These are phyloP conservation scores for Leccinum glutinopallens DNA, from an alignment of 1,284 basidiomycete genomes.

Conservation along the genomic window DNA sequence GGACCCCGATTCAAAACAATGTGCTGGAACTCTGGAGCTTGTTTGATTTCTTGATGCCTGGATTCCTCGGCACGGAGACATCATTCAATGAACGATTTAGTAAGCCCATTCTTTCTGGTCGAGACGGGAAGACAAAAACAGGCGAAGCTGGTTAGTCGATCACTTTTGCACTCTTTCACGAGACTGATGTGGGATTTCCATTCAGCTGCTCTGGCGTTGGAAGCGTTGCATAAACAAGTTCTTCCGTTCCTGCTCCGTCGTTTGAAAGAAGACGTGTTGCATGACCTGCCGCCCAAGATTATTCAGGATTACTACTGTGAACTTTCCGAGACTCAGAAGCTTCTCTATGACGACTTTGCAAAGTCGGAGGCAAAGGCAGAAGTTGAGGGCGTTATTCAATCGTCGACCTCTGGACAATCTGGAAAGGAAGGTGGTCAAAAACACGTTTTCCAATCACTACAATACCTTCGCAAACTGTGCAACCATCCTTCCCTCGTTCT, in stretches of 20 bases:
- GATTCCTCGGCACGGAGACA: conserved; percentile 94
- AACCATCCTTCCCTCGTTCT: conserved; percentile 94
- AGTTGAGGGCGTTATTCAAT: conserved; percentile 65
- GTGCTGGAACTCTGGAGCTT: conserved; percentile 98
- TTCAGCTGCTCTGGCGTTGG: conserved; percentile 87
- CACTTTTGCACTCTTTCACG: conserved; percentile 2
- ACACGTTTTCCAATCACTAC: conserved; percentile 95
- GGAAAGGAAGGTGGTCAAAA: conserved; percentile 58
- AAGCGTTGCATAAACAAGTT: conserved; percentile 98
- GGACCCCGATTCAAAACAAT: conserved; percentile 99
- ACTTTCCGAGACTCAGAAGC: conserved; percentile 90
- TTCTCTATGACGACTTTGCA: conserved; percentile 92
- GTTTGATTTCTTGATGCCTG: conserved; percentile 99
- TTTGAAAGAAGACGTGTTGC: conserved; percentile 95
- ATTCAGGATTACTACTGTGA: conserved; percentile 99
- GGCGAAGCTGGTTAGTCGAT: conserved; percentile 82
- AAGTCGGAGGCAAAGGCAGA: conserved; percentile 74
- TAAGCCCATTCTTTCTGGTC: conserved; percentile 93
- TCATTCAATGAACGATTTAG: conserved; percentile 96
- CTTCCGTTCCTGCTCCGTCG: conserved; percentile 97
- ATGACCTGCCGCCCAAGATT: conserved; percentile 98
- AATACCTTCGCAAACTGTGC: conserved; percentile 97
- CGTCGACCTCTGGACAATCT: conserved; percentile 39
- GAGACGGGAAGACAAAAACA: conserved; percentile 94
- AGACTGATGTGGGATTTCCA: conserved; percentile 9